Percentiles rank a stretch among this genome's conserved stretches.
Evolutionary conservation across 208 protist species (phyloP).

Genomic region (Zelonia costaricensis): DNA sequence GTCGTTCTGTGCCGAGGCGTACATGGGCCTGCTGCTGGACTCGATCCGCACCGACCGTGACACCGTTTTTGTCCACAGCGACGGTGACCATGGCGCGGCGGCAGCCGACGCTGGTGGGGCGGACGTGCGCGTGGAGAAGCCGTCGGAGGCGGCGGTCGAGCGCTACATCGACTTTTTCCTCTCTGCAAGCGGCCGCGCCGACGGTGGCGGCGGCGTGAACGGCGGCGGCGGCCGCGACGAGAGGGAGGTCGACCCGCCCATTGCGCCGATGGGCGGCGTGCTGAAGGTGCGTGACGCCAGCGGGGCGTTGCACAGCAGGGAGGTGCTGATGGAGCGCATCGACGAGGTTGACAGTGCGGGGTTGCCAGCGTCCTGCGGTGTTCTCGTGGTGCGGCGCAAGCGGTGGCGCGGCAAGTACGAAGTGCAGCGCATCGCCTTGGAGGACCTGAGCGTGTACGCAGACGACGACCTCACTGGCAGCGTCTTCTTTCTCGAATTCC

Average conservation of each 20-base stretch:
- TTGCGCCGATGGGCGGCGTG: slow-evolving; percentile 8
- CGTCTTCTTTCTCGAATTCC: slow-evolving; percentile 29
- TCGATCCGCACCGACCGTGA: slow-evolving; percentile 50
- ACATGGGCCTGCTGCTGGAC: slow-evolving; percentile 47
- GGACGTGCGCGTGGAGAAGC: slow-evolving; percentile 10
- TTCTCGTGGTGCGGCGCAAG: slow-evolving; percentile 27
- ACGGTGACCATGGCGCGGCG: background rate
- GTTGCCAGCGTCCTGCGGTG: background rate
- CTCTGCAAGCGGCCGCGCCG: slow-evolving; percentile 19
- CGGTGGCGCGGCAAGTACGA: slow-evolving; percentile 14
- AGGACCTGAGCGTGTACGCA: slow-evolving; percentile 25
- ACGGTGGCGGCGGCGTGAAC: background rate
- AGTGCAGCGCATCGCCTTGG: slow-evolving; percentile 13
- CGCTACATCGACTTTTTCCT: slow-evolving; percentile 72
- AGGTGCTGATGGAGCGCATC: slow-evolving; percentile 1
- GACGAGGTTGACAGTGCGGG: slow-evolving; percentile 4
- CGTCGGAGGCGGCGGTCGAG: slow-evolving; percentile 30
- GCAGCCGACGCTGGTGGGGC: background rate
- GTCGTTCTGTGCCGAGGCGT: slow-evolving; percentile 42
- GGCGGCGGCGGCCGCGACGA: no score
- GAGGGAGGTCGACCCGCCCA: slow-evolving; percentile 1
- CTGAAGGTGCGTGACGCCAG: slow-evolving; percentile 15
- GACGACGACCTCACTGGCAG: slow-evolving; percentile 27
- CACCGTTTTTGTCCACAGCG: slow-evolving; percentile 11
- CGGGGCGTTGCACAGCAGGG: slow-evolving; percentile 7